phyloP scores from a whole-genome alignment of 495 filamentous ascomycete genomes.

The Symbiotaphrina buchneri region DNA sequence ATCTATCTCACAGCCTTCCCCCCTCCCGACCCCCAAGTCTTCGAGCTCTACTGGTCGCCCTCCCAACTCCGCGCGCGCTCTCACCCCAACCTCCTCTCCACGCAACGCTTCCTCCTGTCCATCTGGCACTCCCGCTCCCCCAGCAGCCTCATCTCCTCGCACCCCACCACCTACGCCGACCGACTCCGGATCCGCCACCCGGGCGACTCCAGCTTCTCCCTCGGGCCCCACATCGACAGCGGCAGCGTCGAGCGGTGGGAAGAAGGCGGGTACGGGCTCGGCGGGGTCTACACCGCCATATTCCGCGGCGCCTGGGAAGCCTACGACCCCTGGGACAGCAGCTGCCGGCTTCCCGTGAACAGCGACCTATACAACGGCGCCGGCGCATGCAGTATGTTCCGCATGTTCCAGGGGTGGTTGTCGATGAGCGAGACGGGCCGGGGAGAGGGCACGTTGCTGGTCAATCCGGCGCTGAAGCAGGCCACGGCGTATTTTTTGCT shows the following conservation, averaged over 20 bases:
- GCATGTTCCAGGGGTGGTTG: slow-evolving; percentile 80
- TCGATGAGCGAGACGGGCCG: slow-evolving; percentile 51
- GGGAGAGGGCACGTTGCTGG: slow-evolving; percentile 56
- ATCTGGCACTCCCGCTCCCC: slow-evolving; percentile 50
- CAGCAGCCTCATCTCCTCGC: slow-evolving; percentile 30
- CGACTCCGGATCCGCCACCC: slow-evolving; percentile 57
- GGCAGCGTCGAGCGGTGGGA: slow-evolving; percentile 82
- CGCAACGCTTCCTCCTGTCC: slow-evolving; percentile 48
- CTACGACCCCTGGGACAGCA: slow-evolving; percentile 63
- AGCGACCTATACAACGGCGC: slow-evolving; percentile 66
- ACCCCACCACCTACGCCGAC: slow-evolving; percentile 58
- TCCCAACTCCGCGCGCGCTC: slow-evolving; percentile 50
- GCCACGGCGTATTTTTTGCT: slow-evolving; percentile 63
- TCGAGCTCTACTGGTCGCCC: slow-evolving; percentile 76
- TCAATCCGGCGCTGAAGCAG: slow-evolving; percentile 57
- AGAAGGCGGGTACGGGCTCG: slow-evolving; percentile 44
- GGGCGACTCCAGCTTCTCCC: slow-evolving; percentile 58
- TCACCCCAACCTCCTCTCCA: slow-evolving; percentile 44
- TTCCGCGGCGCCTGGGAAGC: slow-evolving; percentile 59
- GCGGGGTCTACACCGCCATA: slow-evolving; percentile 47
- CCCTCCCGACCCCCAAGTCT: slow-evolving; percentile 46
- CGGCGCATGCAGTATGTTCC: slow-evolving; percentile 42
- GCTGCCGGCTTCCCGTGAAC: slow-evolving; percentile 38
- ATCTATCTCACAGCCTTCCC: slow-evolving; percentile 18
- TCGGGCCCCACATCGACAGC: slow-evolving; percentile 72